Conservation (phyloP, 257 asterid species). For the Solanum tarapatanum region DNA sequence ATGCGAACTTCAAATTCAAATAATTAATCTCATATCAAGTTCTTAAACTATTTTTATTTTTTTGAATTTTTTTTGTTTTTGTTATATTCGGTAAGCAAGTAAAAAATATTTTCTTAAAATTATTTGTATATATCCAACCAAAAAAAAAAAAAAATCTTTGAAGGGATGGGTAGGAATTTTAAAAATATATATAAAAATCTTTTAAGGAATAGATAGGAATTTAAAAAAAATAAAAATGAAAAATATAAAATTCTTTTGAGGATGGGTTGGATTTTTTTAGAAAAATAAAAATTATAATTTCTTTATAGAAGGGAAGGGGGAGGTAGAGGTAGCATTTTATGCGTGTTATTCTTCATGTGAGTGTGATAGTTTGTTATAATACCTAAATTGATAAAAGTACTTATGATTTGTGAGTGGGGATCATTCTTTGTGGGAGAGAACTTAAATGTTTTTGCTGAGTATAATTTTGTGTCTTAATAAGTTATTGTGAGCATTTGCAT, state of each 20-base stretch:
- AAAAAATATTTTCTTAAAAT: too few relatives aligned
- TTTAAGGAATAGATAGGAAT: background rate
- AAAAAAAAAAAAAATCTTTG: too few relatives aligned
- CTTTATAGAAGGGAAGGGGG: background rate
- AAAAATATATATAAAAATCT: too few relatives aligned
- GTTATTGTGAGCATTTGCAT: background rate
- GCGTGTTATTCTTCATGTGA: background rate
- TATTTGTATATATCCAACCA: background rate
- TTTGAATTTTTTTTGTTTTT: background rate
- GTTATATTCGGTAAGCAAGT: background rate
- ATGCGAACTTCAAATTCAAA: background rate
- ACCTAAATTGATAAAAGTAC: background rate
- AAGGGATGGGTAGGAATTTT: background rate
- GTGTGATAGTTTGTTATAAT: background rate
- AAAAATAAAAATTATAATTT: too few relatives aligned
- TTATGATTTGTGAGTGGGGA: background rate
- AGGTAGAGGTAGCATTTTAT: background rate
- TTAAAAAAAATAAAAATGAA: too few relatives aligned
- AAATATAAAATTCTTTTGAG: too few relatives aligned
- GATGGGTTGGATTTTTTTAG: background rate
- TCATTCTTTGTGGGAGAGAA: background rate
- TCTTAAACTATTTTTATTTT: too few relatives aligned
- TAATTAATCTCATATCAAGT: background rate
- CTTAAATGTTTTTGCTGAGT: background rate
- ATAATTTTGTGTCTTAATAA: background rate